Evolutionary conservation across 345 rosid genomes (phyloP), one percentile per base, ranked within the genome.

Genomic region (Eutrema heterophyllum): DNA sequence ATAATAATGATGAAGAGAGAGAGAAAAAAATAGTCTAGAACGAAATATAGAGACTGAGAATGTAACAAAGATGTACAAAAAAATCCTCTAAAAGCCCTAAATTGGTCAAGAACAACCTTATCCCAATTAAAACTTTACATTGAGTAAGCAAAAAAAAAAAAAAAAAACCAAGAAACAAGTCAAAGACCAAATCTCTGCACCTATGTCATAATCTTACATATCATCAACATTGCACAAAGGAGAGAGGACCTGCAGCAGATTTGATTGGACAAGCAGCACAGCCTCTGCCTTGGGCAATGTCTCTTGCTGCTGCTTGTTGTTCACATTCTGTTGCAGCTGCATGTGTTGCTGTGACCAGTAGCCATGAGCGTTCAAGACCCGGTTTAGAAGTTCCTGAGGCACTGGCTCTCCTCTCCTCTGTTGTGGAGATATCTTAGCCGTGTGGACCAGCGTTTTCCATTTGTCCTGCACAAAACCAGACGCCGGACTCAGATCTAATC

Each of bases 371-470:
- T 78, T 79, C 18, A 89, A 82, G 11, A 91, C 97, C 78, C 98
- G 74, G 81, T 94, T 89, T 65, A 94, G 55, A 45, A 91, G 96
- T 68, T 89, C 97, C 80, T 94, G 97, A 0, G 98, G 97, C 14
- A 94, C 97, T 7, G 96, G 93, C 86, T 89, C 97, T 76, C 97
- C 99, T 81, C 99, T 85, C 83, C 97, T 86, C 82, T 95, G 99
- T 60, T 89, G 93, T 3, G 97, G 97, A 27, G 97, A 83, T 81
- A 95, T 95, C 80, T 88, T 89, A 39, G 97, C 97, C 4, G 97
- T 95, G 83, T 92, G 99, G 64, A 95, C 96, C 33, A 95, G 88
- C 5, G 97, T 92, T 81, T 95, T 95, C 99, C 97, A 94, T 73
- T 95, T 95, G 80, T 95, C 97, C 97, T 95, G 82, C 35, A 73